Evolutionary conservation across 2,329 filamentous ascomycete genomes (phyloP).

Genomic region (Diplodia corticola): DNA sequence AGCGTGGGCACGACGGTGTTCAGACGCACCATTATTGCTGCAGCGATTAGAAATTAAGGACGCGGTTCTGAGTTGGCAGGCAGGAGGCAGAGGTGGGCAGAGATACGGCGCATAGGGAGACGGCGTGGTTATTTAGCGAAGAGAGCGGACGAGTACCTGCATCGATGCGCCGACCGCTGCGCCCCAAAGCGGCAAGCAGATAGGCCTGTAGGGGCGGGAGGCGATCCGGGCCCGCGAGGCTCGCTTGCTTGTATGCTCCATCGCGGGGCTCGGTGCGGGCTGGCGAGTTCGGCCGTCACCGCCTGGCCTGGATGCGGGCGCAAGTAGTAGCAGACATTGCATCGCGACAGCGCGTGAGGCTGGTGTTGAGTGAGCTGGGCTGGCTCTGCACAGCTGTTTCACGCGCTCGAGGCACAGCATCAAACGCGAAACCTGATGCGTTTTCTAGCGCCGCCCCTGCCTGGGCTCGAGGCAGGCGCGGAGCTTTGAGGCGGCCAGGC

Average conservation of each 20-base stretch:
- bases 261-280: neutral
- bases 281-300: neutral
- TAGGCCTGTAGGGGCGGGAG: neutral
- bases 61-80: neutral
- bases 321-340: too few relatives aligned
- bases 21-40: constrained; percentile 6
- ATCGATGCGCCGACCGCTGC: constrained; percentile 2
- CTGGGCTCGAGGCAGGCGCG: neutral
- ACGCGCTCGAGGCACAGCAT: neutral
- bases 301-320: too few relatives aligned
- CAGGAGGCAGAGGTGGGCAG: neutral
- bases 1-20: neutral
- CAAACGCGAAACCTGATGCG: neutral
- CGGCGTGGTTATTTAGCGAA: constrained; percentile 12
- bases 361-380: neutral
- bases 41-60: neutral
- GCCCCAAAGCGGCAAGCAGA: neutral
- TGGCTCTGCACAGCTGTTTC: neutral
- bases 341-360: neutral
- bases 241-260: neutral
- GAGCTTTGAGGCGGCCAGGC: neutral
- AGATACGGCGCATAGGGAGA: neutral
- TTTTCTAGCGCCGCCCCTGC: neutral
- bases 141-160: constrained; percentile 3
- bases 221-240: neutral